These are phyloP conservation scores for Cladophialophora chaetospira DNA, from an alignment of 2,329 filamentous ascomycete genomes.

Conservation along the genomic window DNA sequence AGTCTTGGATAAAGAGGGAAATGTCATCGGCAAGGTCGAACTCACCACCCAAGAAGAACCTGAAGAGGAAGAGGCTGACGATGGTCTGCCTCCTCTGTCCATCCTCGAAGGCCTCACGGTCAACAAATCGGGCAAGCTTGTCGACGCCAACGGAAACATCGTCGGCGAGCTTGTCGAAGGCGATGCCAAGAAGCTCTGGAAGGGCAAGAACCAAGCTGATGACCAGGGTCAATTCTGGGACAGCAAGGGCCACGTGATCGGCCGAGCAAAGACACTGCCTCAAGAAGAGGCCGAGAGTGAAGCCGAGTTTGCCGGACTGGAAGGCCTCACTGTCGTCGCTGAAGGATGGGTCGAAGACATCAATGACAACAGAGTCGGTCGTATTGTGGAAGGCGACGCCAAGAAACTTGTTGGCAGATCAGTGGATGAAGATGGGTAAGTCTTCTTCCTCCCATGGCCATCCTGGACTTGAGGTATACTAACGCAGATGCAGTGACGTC, in stretches of 20 bases:
- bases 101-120: conserved; percentile 45
- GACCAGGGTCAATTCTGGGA: conserved; percentile 66
- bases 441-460: too few relatives aligned
- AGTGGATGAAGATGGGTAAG: conserved; percentile 65
- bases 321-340: conserved; percentile 50
- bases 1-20: conserved; percentile 52
- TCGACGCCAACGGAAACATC: conserved; percentile 49
- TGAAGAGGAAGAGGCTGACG: conserved; percentile 35
- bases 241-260: conserved; percentile 64
- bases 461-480: too few relatives aligned
- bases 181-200: conserved; percentile 62
- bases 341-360: conserved; percentile 53
- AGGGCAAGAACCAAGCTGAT: conserved; percentile 48
- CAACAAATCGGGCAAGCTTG: conserved; percentile 49
- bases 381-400: conserved; percentile 59
- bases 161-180: conserved; percentile 63
- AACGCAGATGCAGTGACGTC: too few relatives aligned
- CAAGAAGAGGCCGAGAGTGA: conserved; percentile 43
- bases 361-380: conserved; percentile 51
- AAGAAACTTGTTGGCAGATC: conserved; percentile 61
- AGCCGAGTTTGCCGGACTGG: conserved; percentile 48
- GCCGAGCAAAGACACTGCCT: conserved; percentile 55
- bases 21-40: conserved; percentile 49
- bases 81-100: conserved; percentile 38
- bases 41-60: conserved; percentile 41